Conservation (phyloP, 805 yeast genomes). For the Cyberlindnera mississippiensis region DNA sequence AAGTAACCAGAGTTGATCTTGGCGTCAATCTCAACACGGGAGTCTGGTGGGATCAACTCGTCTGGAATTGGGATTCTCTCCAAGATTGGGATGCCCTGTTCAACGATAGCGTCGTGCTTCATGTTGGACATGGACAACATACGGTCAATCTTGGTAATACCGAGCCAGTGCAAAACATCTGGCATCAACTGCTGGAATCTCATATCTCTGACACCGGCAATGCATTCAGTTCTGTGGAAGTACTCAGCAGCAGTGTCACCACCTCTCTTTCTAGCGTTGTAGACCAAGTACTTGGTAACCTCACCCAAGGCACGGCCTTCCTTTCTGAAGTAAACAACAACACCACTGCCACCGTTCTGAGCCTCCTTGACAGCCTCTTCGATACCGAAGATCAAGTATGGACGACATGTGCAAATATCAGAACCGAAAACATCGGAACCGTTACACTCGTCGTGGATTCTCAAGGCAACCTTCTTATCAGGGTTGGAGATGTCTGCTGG, state of each 20-base stretch:
- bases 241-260: constrained; percentile 68
- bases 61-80: constrained; percentile 68
- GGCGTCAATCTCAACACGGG: constrained; percentile 67
- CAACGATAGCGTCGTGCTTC: constrained; percentile 68
- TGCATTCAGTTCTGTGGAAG: constrained; percentile 64
- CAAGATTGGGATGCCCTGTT: constrained; percentile 59
- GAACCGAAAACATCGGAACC: constrained; percentile 69
- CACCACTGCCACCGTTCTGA: constrained; percentile 61
- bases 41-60: constrained; percentile 62
- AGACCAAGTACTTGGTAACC: constrained; percentile 64
- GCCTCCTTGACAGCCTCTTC: constrained; percentile 68
- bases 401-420: constrained; percentile 68
- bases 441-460: constrained; percentile 68
- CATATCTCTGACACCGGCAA: constrained; percentile 72
- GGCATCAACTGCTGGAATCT: constrained; percentile 72
- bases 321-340: constrained; percentile 61
- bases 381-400: constrained; percentile 61
- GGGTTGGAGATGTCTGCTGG: constrained; percentile 52
- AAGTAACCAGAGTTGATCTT: constrained; percentile 65
- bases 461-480: constrained; percentile 46
- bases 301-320: constrained; percentile 71
- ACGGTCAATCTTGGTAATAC: constrained; percentile 57
- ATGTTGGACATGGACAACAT: constrained; percentile 71
- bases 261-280: constrained; percentile 65
- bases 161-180: constrained; percentile 62